Conservation (phyloP, 371 early-diverging fungal genomes). For the Syncephalis plumigaleata region DNA sequence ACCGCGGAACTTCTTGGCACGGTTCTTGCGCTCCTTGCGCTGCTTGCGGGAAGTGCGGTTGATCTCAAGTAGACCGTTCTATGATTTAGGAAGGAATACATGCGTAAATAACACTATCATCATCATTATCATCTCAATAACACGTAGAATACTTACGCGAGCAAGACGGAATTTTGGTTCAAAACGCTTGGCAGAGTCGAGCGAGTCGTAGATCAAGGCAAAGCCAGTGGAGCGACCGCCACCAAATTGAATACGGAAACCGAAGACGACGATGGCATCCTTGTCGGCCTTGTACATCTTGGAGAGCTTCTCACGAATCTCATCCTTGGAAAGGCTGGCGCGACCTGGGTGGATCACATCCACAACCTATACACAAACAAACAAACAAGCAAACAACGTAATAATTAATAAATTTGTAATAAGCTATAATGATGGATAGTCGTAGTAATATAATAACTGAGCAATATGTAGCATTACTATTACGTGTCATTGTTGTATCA, state of each 20-base stretch:
- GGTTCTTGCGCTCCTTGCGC: conserved; percentile 98
- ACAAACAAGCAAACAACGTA: too few relatives aligned
- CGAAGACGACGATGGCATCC: conserved; percentile 86
- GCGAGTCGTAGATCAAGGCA: conserved; percentile 90
- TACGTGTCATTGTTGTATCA: too few relatives aligned
- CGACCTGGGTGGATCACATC: conserved; percentile 92
- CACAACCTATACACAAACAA: conserved; percentile 56
- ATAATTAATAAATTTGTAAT: too few relatives aligned
- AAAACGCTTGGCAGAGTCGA: conserved; percentile 92
- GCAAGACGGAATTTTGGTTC: conserved; percentile 96
- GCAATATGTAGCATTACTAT: too few relatives aligned
- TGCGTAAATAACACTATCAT: neutral
- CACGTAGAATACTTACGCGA: conserved; percentile 25
- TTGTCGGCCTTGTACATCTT: conserved; percentile 91
- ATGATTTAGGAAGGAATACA: neutral
- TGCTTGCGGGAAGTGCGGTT: conserved; percentile 87
- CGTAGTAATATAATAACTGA: too few relatives aligned
- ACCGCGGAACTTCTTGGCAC: conserved; percentile 96
- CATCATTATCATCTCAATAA: neutral
- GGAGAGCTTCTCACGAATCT: conserved; percentile 86
- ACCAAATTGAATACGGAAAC: conserved; percentile 93
- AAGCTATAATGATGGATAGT: too few relatives aligned
- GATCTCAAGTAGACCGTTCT: conserved; percentile 61
- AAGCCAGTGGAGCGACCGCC: conserved; percentile 97
- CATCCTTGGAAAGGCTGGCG: conserved; percentile 83